Evolutionary conservation across 495 filamentous ascomycete genomes (phyloP).

Genomic region (Haplographium delicatum): DNA sequence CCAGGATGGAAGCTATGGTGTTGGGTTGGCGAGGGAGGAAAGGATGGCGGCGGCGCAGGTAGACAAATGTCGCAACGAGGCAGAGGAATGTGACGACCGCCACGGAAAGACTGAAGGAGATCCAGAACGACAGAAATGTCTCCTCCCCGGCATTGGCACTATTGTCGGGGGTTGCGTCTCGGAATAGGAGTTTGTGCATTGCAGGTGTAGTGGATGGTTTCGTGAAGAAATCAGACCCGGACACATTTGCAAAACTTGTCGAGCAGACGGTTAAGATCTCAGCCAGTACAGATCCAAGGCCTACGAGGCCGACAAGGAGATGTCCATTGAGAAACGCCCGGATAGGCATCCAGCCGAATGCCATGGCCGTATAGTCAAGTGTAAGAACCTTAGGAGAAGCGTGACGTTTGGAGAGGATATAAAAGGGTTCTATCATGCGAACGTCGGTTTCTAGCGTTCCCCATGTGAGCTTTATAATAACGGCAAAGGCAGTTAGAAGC

Average conservation of each 20-base stretch:
- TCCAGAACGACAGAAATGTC: conserved; percentile 53
- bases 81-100: conserved; percentile 54
- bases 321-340: conserved; percentile 57
- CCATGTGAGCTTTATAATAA: conserved; percentile 63
- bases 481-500: conserved; percentile 56
- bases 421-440: conserved; percentile 72
- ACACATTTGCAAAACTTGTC: conserved; percentile 54
- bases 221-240: conserved; percentile 47
- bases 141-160: conserved; percentile 48
- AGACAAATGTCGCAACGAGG: conserved; percentile 46
- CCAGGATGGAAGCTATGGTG: conserved; percentile 65
- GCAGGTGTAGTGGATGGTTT: background rate
- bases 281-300: conserved; percentile 55
- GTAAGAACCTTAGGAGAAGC: conserved; percentile 58
- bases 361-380: conserved; percentile 66
- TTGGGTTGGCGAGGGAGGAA: conserved; percentile 69
- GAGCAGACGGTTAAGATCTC: conserved; percentile 65
- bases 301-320: conserved; percentile 56
- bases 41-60: conserved; percentile 48
- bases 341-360: conserved; percentile 59
- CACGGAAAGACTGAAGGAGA: conserved; percentile 51
- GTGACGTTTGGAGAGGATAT: conserved; percentile 57
- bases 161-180: background rate
- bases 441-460: conserved; percentile 63
- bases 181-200: too few species aligned